Base-by-base conservation (phyloP, 805 yeast genomes). In the Candida parachauliodes region DNA sequence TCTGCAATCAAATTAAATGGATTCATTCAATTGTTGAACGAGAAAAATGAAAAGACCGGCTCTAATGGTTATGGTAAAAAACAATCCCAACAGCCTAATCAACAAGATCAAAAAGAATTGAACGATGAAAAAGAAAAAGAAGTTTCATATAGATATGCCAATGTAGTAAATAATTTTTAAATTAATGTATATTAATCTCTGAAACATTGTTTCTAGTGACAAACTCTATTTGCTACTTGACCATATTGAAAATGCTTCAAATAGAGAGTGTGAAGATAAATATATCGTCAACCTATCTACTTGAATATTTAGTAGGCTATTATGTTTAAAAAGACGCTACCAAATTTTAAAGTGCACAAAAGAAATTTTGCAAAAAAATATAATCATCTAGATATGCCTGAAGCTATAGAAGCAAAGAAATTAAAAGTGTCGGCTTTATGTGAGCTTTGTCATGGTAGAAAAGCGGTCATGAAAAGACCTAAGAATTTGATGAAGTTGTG, bases 391-490 rank as follows among this genome's bases (percentile, higher is more conserved):
- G 16, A 22, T n/a, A 35, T 28, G 33, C 39, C 32, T 12, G 37
- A 34, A 36, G 7, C 6, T 15, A n/a, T n/a, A n/a, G n/a, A n/a
- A n/a, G 17, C 22, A 5, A 51, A 52, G 48, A 49, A 45, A 32
- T 27, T 68, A 25, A 74, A 72, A 46, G 57, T 65, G 0, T 29
- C 65, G 0, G 61, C 74, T 3, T 67, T 81, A 11, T 91, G 98
- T 64, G 95, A 89, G 62, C 71, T 87, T 7, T 91, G 98, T 55
- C 82, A 78, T 47, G 70, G 74, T 23, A 73, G 91, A 38, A 85
- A 86, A 52, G 96, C 98, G 0, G 84, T 84, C 15, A 74, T 93
- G 70, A 84, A 81, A 52, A 73, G 98, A 45, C 99, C 99, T 8
- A 91, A 94, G 56, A 93, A 89, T 48, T 72, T 86, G 29, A 91